Conservation (phyloP, 192 early-diverging fungal species). For the Coemansia sp. region DNA sequence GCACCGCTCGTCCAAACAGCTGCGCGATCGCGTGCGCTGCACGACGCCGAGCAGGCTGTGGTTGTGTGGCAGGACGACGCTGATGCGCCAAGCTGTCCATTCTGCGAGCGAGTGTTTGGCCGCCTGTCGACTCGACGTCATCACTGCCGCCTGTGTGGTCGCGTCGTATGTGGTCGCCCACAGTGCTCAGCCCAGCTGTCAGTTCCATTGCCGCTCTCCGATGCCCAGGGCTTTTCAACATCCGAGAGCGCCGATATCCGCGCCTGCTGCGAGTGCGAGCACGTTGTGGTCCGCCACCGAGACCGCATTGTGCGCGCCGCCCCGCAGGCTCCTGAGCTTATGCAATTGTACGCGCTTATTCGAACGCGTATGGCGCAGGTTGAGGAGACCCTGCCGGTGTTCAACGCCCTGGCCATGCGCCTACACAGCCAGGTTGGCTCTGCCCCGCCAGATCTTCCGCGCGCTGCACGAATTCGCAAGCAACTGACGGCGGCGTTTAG, state of each 20-base stretch:
- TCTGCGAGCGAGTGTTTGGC: conserved; percentile 45
- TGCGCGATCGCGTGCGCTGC: conserved; percentile 11
- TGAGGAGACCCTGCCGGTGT: conserved; percentile 34
- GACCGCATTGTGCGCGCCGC: conserved; percentile 38
- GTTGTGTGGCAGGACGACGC: conserved; percentile 43
- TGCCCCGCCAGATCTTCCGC: conserved; percentile 46
- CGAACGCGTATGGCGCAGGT: conserved; percentile 21
- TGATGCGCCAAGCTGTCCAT: conserved; percentile 13
- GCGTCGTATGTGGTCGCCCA: conserved; percentile 59
- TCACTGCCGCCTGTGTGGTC: conserved; percentile 72
- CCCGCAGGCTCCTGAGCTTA: conserved; percentile 29
- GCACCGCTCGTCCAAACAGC: neutral
- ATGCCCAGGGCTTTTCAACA: conserved; percentile 8
- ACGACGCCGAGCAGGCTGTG: conserved; percentile 43
- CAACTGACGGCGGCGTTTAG: conserved; percentile 67
- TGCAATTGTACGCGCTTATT: conserved; percentile 13
- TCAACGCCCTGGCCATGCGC: conserved; percentile 25
- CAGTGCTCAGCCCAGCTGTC: conserved; percentile 49
- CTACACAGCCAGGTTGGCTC: neutral
- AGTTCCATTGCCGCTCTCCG: conserved; percentile 16
- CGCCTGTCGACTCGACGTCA: conserved; percentile 64
- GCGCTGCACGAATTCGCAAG: conserved; percentile 62
- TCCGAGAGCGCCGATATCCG: conserved; percentile 34
- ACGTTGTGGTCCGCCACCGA: conserved; percentile 56
- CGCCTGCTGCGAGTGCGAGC: conserved; percentile 62